Evolutionary conservation across 2,329 filamentous ascomycete genomes (phyloP).

Genomic region (Phaeophleospora eucalypticola): DNA sequence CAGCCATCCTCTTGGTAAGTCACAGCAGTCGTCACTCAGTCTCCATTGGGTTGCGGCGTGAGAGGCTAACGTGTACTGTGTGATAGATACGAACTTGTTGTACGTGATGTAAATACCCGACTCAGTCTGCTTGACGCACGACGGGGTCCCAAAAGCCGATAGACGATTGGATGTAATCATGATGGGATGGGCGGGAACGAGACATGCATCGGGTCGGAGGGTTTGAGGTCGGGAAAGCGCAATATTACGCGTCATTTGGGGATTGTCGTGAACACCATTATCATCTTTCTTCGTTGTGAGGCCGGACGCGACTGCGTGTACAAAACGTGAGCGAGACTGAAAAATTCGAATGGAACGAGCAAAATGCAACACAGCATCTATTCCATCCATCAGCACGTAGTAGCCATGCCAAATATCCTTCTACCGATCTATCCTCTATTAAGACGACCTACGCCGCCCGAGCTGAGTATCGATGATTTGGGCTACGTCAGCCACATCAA

Average conservation of each 20-base stretch:
- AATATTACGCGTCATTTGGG: background rate
- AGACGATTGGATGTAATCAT: background rate
- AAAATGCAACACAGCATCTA: too few relatives aligned
- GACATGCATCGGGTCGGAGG: background rate
- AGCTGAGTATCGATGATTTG: too few relatives aligned
- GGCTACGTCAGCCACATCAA: too few relatives aligned
- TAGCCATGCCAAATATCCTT: too few relatives aligned
- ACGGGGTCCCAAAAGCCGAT: background rate
- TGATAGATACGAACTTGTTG: constrained; percentile 40
- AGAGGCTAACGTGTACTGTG: constrained; percentile 18
- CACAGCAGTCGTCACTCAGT: background rate
- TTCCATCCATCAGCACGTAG: too few relatives aligned
- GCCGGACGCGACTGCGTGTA: too few relatives aligned
- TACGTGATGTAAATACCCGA: constrained; percentile 40
- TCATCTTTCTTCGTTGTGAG: too few relatives aligned
- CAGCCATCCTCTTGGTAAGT: constrained; percentile 89
- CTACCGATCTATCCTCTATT: background rate
- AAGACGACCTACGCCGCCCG: background rate
- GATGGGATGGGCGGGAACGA: background rate
- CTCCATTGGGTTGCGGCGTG: background rate
- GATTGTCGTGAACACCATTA: too few relatives aligned
- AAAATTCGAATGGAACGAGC: too few relatives aligned
- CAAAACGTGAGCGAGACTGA: too few relatives aligned
- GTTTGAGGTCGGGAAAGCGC: background rate
- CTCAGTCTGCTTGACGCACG: background rate